Conservation (phyloP, 306 rosid species). For the Inga oerstediana region DNA sequence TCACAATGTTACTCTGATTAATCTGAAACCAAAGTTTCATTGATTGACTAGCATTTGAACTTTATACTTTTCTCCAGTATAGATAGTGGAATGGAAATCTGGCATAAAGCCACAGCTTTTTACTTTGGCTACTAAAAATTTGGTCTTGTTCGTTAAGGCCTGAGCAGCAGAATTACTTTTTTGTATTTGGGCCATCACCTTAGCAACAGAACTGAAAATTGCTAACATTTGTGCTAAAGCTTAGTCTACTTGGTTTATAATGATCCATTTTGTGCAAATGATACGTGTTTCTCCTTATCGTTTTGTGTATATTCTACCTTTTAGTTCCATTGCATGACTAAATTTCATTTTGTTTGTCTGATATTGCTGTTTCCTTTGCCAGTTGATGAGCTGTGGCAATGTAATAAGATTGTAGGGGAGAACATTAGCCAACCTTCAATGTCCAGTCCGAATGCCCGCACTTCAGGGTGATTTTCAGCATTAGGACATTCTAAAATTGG, state of each 20-base stretch:
- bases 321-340: not conserved
- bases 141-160: not conserved
- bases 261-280: constrained; percentile 15
- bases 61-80: constrained; percentile 16
- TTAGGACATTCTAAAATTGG: constrained; percentile 53
- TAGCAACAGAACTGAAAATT: constrained; percentile 19
- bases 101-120: not conserved
- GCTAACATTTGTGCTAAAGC: constrained; percentile 10
- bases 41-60: constrained; percentile 9
- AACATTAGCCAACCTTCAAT: constrained; percentile 44
- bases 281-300: constrained; percentile 1
- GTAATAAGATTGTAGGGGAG: constrained; percentile 91
- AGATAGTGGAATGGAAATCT: constrained; percentile 12
- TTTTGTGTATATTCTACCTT: not conserved
- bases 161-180: too few species aligned
- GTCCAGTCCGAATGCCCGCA: not conserved
- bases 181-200: not conserved
- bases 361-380: constrained; percentile 40
- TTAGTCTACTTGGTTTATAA: constrained; percentile 20
- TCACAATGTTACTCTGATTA: constrained; percentile 6
- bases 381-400: constrained; percentile 97
- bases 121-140: not conserved
- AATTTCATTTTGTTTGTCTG: constrained; percentile 10
- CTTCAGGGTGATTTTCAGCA: constrained; percentile 53
- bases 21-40: constrained; percentile 22